phyloP scores from a whole-genome alignment of 2,329 filamentous ascomycete species.

The Paecilomyces formosus region DNA sequence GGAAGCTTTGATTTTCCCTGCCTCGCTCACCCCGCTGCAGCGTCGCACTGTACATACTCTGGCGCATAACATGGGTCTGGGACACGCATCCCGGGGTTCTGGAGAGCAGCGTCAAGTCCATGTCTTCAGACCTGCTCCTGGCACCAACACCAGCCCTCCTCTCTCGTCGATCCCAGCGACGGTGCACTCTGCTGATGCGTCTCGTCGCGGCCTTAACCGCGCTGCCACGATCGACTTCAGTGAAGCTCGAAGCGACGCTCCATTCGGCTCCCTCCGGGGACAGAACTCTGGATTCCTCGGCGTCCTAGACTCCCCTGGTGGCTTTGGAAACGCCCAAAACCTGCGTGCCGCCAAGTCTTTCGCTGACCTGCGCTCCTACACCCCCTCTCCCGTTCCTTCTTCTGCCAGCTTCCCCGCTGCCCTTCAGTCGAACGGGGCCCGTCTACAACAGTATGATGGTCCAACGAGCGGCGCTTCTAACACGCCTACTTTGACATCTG shows the following conservation, averaged over 20 bases:
- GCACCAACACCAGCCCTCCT: constrained; percentile 52
- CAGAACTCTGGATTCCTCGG: constrained; percentile 77
- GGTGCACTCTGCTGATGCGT: constrained; percentile 64
- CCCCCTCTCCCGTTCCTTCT: constrained; percentile 83
- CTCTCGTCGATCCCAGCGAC: constrained; percentile 54
- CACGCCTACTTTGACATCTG: constrained; percentile 60
- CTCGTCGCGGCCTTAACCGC: constrained; percentile 78
- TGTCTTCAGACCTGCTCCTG: constrained; percentile 58
- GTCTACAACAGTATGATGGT: constrained; percentile 52
- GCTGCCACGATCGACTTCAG: constrained; percentile 98
- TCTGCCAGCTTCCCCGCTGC: constrained; percentile 77
- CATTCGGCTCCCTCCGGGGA: constrained; percentile 65
- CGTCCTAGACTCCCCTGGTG: constrained; percentile 68
- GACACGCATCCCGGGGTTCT: constrained; percentile 82
- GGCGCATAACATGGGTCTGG: constrained; percentile 88
- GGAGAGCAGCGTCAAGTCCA: constrained; percentile 85
- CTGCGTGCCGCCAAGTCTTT: constrained; percentile 93
- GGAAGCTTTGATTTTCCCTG: constrained; percentile 77
- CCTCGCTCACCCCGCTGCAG: constrained; percentile 71
- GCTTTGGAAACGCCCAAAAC: constrained; percentile 64
- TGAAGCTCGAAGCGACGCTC: constrained; percentile 66
- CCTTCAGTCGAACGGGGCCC: constrained; percentile 55
- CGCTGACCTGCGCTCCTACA: constrained; percentile 89
- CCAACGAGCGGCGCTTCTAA: constrained; percentile 52
- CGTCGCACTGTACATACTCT: constrained; percentile 88